phyloP scores from a whole-genome alignment of 345 rosid species.

The Bretschneidera sinensis region DNA sequence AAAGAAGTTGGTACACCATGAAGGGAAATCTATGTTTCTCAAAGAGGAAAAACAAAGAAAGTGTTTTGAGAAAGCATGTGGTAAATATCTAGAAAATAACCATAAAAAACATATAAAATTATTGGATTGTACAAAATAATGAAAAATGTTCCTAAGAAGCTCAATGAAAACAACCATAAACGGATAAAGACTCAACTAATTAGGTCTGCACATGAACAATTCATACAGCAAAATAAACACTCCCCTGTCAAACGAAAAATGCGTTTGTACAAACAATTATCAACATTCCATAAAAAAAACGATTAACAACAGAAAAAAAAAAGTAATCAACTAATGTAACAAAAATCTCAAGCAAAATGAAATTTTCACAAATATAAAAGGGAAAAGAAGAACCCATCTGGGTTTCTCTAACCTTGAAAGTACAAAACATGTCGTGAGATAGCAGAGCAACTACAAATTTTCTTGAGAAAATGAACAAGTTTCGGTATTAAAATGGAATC shows the following conservation, averaged over 20 bases:
- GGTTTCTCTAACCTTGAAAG: not conserved
- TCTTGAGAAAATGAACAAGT: not conserved
- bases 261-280: not conserved
- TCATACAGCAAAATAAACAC: not conserved
- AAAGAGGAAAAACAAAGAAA: not conserved
- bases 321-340: too few relatives aligned
- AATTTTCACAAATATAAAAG: not conserved
- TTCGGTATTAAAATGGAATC: not conserved
- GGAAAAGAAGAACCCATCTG: not conserved
- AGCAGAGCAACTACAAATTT: too few relatives aligned
- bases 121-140: too few relatives aligned
- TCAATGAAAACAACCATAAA: not conserved
- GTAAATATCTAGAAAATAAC: too few relatives aligned
- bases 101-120: too few relatives aligned
- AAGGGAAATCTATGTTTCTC: not conserved
- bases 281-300: too few relatives aligned
- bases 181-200: not conserved
- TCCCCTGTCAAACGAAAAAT: not conserved
- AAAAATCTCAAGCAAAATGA: not conserved
- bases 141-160: too few relatives aligned
- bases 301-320: not conserved
- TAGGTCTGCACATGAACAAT: not conserved
- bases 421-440: not conserved
- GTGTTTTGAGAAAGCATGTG: not conserved
- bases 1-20: not conserved